Evolutionary conservation across 768 basidiomycete genomes (phyloP), one percentile per base, ranked within the genome.

Genomic region (Pleurotus cornucopiae): DNA sequence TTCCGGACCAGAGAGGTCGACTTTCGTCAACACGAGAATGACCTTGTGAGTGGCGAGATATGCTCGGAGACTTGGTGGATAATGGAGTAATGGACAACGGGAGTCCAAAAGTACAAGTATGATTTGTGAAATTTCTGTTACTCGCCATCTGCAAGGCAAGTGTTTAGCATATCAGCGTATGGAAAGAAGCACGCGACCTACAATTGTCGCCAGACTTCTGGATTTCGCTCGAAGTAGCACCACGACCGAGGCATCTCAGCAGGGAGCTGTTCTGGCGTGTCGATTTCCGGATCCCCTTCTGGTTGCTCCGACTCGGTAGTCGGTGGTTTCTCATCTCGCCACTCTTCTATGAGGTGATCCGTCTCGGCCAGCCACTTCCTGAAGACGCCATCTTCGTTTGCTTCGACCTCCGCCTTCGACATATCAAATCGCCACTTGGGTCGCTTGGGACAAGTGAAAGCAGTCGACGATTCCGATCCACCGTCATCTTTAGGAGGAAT

Each of bases 171-270:
- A 21, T 16, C 21, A 37, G 18, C 49, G 55, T 30, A 47, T 43
- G 47, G 47, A 47, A 37, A 57, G 38, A 51, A 2, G 34, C 14
- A 54, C 46, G 13, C 34, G 6, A 77, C 88, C 62, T 69, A 91
- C 84, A 98, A 72, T 73, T 98, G 96, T 60, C 95, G 73, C 94
- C 94, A 98, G 11, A 99, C 97, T 76, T 97, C 91, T 45, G 97
- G 64, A 67, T 98, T 97, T 41, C 90, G 80, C 70, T 97, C 94
- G 67, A 85, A 97, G 69, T 87, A 86, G 1, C 88, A 86, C 2
- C 88, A 84, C 3, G 90, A 88, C 44, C 73, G 71, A 7, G 84
- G 84, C 79, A 85, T 76, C 25, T 45, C 30, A 56, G 26, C 57
- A 57, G 6, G 26, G 7, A 39, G 63, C 57, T 16, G 30, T 12